A percentile compares a stretch with the other conserved stretches of the same genome.
phyloP scores from a whole-genome alignment of 2,329 filamentous ascomycete species.

The Trichocomaceae sp. region DNA sequence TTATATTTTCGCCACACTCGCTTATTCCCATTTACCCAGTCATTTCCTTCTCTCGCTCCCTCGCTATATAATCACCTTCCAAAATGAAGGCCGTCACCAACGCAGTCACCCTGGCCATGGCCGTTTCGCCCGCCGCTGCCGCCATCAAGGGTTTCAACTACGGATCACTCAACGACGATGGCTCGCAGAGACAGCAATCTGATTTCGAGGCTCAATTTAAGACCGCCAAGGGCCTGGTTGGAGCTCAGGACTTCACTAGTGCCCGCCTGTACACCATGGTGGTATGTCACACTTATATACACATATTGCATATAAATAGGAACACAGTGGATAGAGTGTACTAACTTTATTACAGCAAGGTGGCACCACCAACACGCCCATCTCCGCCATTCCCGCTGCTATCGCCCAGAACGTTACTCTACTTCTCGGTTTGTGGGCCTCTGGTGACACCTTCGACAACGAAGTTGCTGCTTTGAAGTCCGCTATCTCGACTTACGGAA shows the following conservation, averaged over 20 bases:
- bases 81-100: constrained; percentile 20
- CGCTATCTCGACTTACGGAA: constrained; percentile 64
- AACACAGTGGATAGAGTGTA: not conserved
- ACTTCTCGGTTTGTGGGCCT: constrained; percentile 78
- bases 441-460: constrained; percentile 57
- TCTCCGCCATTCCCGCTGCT: constrained; percentile 71
- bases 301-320: not conserved
- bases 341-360: constrained; percentile 21
- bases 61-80: constrained; percentile 23
- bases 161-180: constrained; percentile 35
- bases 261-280: constrained; percentile 59
- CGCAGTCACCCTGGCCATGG: constrained; percentile 29
- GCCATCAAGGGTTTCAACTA: constrained; percentile 45
- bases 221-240: constrained; percentile 38
- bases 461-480: constrained; percentile 66
- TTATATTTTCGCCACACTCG: constrained; percentile 5
- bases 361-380: constrained; percentile 58
- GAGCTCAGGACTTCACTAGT: constrained; percentile 39
- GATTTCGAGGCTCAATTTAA: constrained; percentile 43
- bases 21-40: constrained; percentile 9
- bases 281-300: constrained; percentile 19
- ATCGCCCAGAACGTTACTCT: constrained; percentile 72
- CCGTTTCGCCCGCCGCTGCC: constrained; percentile 29
- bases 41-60: constrained; percentile 10
- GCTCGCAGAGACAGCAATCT: constrained; percentile 35